A percentile compares a stretch with the other conserved stretches of the same genome.
Evolutionary conservation across 1,284 basidiomycete genomes (phyloP).

Genomic region (Tausonia pullulans): DNA sequence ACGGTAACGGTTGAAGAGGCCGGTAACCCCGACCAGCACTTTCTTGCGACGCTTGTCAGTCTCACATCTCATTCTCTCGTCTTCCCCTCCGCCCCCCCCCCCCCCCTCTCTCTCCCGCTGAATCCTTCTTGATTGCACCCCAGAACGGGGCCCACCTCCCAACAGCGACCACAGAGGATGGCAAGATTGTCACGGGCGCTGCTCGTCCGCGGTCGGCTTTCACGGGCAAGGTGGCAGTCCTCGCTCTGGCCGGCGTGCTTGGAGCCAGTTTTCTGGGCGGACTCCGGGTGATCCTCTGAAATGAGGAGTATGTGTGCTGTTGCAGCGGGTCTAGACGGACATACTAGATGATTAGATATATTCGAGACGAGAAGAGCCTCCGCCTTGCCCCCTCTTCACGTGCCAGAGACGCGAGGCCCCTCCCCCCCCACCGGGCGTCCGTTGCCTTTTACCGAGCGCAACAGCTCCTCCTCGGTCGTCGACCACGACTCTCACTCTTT

Average conservation of each 20-base stretch:
- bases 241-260: neutral
- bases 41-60: neutral
- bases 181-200: neutral
- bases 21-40: neutral
- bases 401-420: too few species aligned
- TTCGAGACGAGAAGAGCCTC: too few species aligned
- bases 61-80: neutral
- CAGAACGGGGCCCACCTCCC: neutral
- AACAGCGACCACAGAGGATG: neutral
- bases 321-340: too few species aligned
- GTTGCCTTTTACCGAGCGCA: too few species aligned
- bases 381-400: too few species aligned
- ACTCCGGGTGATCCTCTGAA: too few species aligned
- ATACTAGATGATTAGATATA: too few species aligned
- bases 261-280: too few species aligned
- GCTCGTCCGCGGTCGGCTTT: neutral
- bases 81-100: neutral
- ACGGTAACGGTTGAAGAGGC: neutral
- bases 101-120: neutral
- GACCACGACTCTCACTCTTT: too few species aligned
- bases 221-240: neutral
- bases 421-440: too few species aligned
- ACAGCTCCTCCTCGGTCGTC: too few species aligned
- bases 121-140: neutral
- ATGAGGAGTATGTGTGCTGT: too few species aligned